These are phyloP conservation scores for Clarireedia hainanense DNA, from an alignment of 2,329 filamentous ascomycete species.

Conservation along the genomic window DNA sequence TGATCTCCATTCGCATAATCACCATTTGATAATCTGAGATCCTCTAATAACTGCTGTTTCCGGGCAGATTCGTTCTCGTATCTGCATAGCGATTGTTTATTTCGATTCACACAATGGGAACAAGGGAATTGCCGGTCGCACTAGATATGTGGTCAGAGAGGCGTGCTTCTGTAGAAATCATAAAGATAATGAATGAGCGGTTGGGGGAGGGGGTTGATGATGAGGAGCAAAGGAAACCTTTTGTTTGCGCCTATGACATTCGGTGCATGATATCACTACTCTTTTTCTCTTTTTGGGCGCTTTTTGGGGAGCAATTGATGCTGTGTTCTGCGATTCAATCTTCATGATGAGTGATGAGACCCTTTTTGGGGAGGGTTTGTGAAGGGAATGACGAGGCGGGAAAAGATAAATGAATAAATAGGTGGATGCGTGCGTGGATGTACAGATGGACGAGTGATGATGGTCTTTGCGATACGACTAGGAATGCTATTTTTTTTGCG, in stretches of 20 bases:
- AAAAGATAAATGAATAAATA: background rate
- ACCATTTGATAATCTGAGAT: constrained; percentile 15
- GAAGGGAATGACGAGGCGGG: background rate
- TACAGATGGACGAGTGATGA: too few relatives aligned
- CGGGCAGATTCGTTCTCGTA: constrained; percentile 41
- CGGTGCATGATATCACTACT: constrained; percentile 54
- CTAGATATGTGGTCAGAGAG: constrained; percentile 28
- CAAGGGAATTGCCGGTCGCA: constrained; percentile 54
- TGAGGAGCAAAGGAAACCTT: constrained; percentile 18
- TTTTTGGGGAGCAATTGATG: constrained; percentile 13
- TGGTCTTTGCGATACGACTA: too few relatives aligned
- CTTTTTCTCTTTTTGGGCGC: constrained; percentile 46
- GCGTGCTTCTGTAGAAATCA: background rate
- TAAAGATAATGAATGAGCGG: background rate
- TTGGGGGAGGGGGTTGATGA: background rate
- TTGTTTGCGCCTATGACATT: constrained; percentile 54
- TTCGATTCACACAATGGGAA: constrained; percentile 49
- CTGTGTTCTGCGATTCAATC: background rate
- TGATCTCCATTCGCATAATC: constrained; percentile 15
- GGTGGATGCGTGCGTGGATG: too few relatives aligned
- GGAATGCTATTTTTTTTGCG: too few relatives aligned
- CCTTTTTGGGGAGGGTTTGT: background rate
- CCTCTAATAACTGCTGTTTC: constrained; percentile 26
- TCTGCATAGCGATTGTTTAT: constrained; percentile 46
- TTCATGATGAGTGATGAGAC: background rate